Evolutionary conservation across 2,329 filamentous ascomycete genomes (phyloP), one percentile per base, ranked within the genome.

Genomic region (Trichophaea hybrida): DNA sequence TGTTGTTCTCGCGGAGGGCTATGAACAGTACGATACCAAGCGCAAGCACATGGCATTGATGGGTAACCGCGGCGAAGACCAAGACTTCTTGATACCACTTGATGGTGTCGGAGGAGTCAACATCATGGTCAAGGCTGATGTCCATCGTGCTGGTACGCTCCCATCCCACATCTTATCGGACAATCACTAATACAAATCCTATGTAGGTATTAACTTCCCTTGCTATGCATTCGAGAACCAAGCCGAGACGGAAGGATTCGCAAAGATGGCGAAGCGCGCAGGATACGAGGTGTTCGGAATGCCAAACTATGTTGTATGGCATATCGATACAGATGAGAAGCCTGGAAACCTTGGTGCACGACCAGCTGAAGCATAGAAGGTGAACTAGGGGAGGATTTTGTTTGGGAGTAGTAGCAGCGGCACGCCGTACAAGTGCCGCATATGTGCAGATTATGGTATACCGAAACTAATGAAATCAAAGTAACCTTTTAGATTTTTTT

Each of bases 271-370:
- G 61, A 96, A 94, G 76, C 80, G 89, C 64, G 93, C 93, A 15
- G 93, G 93, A 49, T 97, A 96, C 72, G 80, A 88, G 69, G 93
- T 98, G 32, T 81, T 88, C 67, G 93, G 93, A 50, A 77, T 98
- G 59, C 93, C 91, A 46, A 98, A 98, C 73, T 98, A 98, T 72
- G 84, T 98, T 55, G 91, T 98, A 61, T 98, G 93, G 93, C 93
- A 98, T 72, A 87, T 95, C 69, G 93, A 98, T 72, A 98, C 93
- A 1, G 82, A 90, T 59, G 93, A 98, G 76, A 95, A 96, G 78
- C 80, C 82, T 37, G 88, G 89, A 37, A 97, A 97, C 71, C 71
- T 74, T 51, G 62, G 64, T 31, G 58, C 52, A 32, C 61, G 66
- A 53, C 62, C 64, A 40, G 67, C 65, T 53, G 24, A 10, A 13